A percentile compares a stretch with the other conserved stretches of the same genome.
phyloP scores from a whole-genome alignment of 805 yeast species.

The Cyberlindnera euphorbiae region DNA sequence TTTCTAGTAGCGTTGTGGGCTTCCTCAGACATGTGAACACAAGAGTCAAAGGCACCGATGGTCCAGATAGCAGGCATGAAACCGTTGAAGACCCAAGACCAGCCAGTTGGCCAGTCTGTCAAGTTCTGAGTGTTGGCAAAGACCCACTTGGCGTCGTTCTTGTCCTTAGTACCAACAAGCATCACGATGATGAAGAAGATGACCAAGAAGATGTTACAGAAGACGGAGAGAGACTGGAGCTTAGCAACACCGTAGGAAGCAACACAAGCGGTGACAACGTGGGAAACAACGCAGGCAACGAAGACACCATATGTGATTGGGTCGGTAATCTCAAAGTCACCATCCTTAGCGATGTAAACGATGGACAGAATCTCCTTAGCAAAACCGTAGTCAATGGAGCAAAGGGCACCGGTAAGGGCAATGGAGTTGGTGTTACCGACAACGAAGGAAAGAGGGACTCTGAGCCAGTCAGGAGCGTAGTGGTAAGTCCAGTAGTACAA shows the following conservation, averaged over 20 bases:
- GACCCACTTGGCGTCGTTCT: conserved; percentile 46
- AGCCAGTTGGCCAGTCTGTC: conserved; percentile 53
- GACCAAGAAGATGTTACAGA: conserved; percentile 48
- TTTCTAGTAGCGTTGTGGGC: conserved; percentile 54
- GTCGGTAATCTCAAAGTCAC: conserved; percentile 48
- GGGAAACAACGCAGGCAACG: conserved; percentile 53
- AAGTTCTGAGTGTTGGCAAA: conserved; percentile 47
- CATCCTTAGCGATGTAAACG: conserved; percentile 50
- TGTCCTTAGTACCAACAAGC: conserved; percentile 48
- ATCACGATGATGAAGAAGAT: conserved; percentile 55
- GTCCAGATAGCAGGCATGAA: conserved; percentile 73
- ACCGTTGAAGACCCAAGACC: conserved; percentile 43
- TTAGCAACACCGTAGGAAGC: conserved; percentile 54
- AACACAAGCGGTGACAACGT: conserved; percentile 47
- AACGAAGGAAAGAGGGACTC: conserved; percentile 52
- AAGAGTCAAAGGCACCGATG: conserved; percentile 66
- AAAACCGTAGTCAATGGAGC: conserved; percentile 68
- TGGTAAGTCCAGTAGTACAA: conserved; percentile 64
- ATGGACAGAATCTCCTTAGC: conserved; percentile 55
- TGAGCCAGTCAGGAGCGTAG: conserved; percentile 52
- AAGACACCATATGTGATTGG: conserved; percentile 60
- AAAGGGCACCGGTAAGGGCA: conserved; percentile 61
- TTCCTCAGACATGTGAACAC: conserved; percentile 71
- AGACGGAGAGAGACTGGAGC: conserved; percentile 55
- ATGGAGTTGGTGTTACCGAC: conserved; percentile 66